Evolutionary conservation across 225 moss, liverwort and hornwort genomes (phyloP).

Genomic region (Marchantia paleacea): DNA sequence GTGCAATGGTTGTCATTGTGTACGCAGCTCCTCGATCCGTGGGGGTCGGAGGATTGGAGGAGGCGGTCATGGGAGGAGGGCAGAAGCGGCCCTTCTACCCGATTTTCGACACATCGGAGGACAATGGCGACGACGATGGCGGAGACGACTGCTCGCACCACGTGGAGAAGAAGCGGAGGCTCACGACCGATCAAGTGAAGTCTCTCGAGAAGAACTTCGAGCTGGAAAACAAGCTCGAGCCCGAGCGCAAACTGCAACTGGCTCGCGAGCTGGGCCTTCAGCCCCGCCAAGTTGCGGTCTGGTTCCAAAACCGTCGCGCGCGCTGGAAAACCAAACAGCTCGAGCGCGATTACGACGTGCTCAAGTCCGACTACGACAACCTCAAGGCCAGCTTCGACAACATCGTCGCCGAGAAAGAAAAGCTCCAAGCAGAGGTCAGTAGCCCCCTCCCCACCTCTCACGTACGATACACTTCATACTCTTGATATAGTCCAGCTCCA

Average conservation of each 20-base stretch:
- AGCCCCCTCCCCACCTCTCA: neutral
- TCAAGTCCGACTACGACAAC: constrained; percentile 73
- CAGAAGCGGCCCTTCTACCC: constrained; percentile 76
- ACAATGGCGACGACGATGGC: constrained; percentile 84
- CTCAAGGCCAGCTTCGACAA: constrained; percentile 68
- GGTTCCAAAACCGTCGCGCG: constrained; percentile 99
- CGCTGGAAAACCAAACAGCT: constrained; percentile 99
- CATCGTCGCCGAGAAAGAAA: constrained; percentile 69
- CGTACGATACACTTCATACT: too few species aligned
- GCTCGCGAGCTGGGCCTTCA: constrained; percentile 91
- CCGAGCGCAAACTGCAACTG: constrained; percentile 98
- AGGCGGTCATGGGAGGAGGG: constrained; percentile 63
- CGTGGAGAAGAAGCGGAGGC: constrained; percentile 85
- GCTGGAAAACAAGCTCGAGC: constrained; percentile 95
- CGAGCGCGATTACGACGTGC: constrained; percentile 87
- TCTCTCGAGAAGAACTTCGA: constrained; percentile 95
- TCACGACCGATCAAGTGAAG: constrained; percentile 87
- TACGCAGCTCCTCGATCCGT: constrained; percentile 58
- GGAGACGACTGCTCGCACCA: constrained; percentile 82
- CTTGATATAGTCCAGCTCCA: too few species aligned
- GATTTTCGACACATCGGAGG: constrained; percentile 79
- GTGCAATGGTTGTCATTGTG: neutral
- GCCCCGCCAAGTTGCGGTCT: constrained; percentile 97
- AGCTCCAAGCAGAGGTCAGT: constrained; percentile 78
- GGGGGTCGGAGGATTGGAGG: constrained; percentile 63